A percentile compares a stretch with the other conserved stretches of the same genome.
phyloP scores from a whole-genome alignment of 805 yeast genomes.

The Wickerhamomyces hampshirensis region DNA sequence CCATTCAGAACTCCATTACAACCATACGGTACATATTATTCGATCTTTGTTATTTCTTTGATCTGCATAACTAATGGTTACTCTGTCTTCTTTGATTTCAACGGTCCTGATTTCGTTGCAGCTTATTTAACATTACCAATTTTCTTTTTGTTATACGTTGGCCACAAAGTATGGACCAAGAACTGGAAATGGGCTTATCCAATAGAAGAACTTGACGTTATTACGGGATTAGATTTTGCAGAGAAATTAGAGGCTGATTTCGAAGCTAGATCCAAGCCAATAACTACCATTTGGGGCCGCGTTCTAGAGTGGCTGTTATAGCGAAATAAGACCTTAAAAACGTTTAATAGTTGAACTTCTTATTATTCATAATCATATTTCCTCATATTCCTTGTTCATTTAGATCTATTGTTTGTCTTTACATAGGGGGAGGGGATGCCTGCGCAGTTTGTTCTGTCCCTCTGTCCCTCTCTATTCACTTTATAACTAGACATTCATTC shows the following conservation, averaged over 20 bases:
- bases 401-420: too few species aligned
- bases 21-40: constrained; percentile 54
- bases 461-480: too few species aligned
- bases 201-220: constrained; percentile 53
- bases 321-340: too few species aligned
- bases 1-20: constrained; percentile 54
- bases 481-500: too few species aligned
- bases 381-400: too few species aligned
- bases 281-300: constrained; percentile 11
- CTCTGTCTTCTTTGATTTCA: constrained; percentile 47
- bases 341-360: too few species aligned
- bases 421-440: too few species aligned
- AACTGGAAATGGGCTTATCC: constrained; percentile 45
- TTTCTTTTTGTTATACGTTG: constrained; percentile 47
- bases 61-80: constrained; percentile 69
- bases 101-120: constrained; percentile 54
- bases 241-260: constrained; percentile 34
- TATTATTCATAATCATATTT: too few species aligned
- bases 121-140: constrained; percentile 67
- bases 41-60: constrained; percentile 44
- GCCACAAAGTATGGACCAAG: constrained; percentile 48
- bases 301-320: constrained; percentile 22
- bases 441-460: too few species aligned
- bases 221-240: constrained; percentile 54
- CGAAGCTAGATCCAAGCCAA: constrained; percentile 10